phyloP scores from a whole-genome alignment of 2,329 filamentous ascomycete genomes.

The Ceratocystiopsis minuta region DNA sequence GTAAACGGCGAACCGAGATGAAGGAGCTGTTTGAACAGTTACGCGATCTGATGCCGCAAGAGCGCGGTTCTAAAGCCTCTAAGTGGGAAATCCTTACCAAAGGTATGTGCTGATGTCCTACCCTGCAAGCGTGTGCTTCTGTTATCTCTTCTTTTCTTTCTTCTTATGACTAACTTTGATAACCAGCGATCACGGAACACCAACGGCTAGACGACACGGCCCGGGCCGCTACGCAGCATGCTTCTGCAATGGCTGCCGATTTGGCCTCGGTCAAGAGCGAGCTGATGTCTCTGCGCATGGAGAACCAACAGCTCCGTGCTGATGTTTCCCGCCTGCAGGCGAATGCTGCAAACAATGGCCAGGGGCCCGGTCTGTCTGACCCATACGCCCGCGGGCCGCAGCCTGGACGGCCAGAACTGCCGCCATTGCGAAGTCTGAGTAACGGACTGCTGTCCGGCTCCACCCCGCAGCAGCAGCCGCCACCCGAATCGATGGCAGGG shows the following conservation, averaged over 20 bases:
- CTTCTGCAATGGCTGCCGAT: slow-evolving; percentile 23
- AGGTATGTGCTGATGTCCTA: slow-evolving; percentile 36
- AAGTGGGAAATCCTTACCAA: slow-evolving; percentile 84
- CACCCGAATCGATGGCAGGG: slow-evolving; percentile 44
- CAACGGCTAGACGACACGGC: slow-evolving; percentile 33
- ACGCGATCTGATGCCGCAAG: slow-evolving; percentile 60
- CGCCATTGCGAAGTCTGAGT: slow-evolving; percentile 36
- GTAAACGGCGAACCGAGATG: slow-evolving; percentile 74
- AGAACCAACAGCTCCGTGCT: slow-evolving; percentile 28
- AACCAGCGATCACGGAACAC: slow-evolving; percentile 42
- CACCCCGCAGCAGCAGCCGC: slow-evolving; percentile 7
- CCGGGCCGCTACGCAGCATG: slow-evolving; percentile 27
- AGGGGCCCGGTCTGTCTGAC: slow-evolving; percentile 9
- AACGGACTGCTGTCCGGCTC: slow-evolving; percentile 15
- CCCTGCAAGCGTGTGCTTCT: no score
- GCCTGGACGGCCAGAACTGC: slow-evolving; percentile 29
- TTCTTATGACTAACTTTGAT: not conserved
- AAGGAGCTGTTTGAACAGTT: slow-evolving; percentile 73
- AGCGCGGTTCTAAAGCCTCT: slow-evolving; percentile 66
- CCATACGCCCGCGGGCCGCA: slow-evolving; percentile 13
- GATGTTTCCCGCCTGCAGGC: slow-evolving; percentile 13
- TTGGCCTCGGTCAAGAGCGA: slow-evolving; percentile 31
- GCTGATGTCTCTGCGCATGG: slow-evolving; percentile 26
- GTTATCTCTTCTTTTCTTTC: not conserved
- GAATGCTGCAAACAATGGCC: slow-evolving; percentile 9